Conservation (phyloP, 1,139 yeast species). For the Sugiyamaella sp. region DNA sequence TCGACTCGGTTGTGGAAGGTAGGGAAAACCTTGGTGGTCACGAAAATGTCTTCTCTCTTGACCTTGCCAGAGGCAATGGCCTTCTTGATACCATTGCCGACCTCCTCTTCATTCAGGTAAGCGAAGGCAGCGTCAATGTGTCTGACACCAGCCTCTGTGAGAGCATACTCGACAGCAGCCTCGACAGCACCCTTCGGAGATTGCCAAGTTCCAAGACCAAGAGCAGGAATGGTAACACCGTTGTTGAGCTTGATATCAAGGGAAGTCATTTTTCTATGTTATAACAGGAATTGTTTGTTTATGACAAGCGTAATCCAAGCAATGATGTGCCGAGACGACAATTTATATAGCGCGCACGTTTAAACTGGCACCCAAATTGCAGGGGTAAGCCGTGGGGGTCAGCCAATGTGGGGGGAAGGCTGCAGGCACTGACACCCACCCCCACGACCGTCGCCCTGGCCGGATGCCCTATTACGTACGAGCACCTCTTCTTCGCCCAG, state of each 20-base stretch:
- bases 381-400: constrained; percentile 3
- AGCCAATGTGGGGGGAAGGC: not conserved
- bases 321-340: not conserved
- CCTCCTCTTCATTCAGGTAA: constrained; percentile 64
- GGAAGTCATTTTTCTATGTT: constrained; percentile 32
- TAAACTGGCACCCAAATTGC: not conserved
- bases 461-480: too few species aligned
- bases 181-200: constrained; percentile 61
- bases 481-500: too few species aligned
- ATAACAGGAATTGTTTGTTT: not conserved
- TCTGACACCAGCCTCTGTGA: constrained; percentile 64
- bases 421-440: not conserved
- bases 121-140: constrained; percentile 81
- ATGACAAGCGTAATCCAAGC: not conserved
- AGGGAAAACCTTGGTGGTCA: constrained; percentile 83
- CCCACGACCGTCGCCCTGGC: not conserved
- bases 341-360: not conserved
- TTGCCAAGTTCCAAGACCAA: constrained; percentile 84
- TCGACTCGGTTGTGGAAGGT: constrained; percentile 64
- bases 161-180: constrained; percentile 62
- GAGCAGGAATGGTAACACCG: constrained; percentile 65
- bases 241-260: constrained; percentile 51
- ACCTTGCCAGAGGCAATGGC: constrained; percentile 68
- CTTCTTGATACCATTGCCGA: constrained; percentile 56
- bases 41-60: constrained; percentile 68